These are phyloP conservation scores for Gremmenia infestans DNA, from an alignment of 2,329 filamentous ascomycete genomes.

Conservation along the genomic window DNA sequence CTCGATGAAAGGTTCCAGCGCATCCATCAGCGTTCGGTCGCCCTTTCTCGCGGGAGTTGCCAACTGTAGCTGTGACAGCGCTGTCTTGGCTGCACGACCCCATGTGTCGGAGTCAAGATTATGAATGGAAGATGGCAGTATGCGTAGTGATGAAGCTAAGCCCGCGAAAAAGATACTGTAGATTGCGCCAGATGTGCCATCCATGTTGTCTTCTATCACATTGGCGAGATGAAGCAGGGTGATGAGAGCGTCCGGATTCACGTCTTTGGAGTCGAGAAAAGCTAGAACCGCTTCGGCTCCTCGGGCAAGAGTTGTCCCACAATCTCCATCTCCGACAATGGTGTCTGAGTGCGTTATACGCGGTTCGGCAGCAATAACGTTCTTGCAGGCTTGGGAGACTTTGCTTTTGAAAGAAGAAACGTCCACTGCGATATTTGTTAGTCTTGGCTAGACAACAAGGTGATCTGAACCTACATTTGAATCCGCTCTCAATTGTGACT, in stretches of 20 bases:
- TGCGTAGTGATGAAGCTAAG: too few species aligned
- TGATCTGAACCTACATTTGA: too few species aligned
- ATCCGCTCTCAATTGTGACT: too few species aligned
- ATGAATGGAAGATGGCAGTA: constrained; percentile 19
- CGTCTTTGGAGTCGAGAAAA: constrained; percentile 16
- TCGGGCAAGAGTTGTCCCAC: constrained; percentile 28
- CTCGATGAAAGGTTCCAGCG: constrained; percentile 31
- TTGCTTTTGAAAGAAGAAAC: too few species aligned
- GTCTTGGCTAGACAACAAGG: too few species aligned
- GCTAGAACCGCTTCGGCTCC: constrained; percentile 31
- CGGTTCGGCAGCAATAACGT: constrained; percentile 38
- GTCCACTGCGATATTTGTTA: too few species aligned
- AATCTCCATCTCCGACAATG: constrained; percentile 32
- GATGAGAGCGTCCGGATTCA: constrained; percentile 14
- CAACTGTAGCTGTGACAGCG: constrained; percentile 22
- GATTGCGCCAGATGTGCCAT: constrained; percentile 31
- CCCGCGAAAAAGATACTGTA: constrained; percentile 27
- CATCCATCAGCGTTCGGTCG: constrained; percentile 31
- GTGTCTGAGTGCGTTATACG: constrained; percentile 48
- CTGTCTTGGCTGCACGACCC: constrained; percentile 14
- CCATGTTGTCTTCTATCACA: constrained; percentile 29
- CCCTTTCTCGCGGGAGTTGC: constrained; percentile 29
- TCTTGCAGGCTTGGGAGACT: constrained; percentile 13
- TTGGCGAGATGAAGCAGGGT: constrained; percentile 23
- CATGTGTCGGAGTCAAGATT: constrained; percentile 13